Base-by-base conservation (phyloP, 305 asterid species). In the Fraxinus xanthoxyloides region DNA sequence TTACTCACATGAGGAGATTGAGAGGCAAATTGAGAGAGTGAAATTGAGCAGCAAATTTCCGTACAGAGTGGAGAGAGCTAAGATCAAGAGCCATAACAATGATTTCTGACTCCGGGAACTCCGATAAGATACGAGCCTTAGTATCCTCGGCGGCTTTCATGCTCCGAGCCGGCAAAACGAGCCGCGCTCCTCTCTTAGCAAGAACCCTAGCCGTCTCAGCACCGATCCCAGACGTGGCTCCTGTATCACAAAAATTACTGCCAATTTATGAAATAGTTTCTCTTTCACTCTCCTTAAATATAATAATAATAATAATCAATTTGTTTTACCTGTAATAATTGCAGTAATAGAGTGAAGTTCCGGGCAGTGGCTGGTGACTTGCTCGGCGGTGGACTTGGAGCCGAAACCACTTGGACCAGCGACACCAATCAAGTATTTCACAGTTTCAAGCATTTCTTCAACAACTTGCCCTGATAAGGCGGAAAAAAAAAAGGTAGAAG, bases 221-320 rank as follows among this genome's bases (percentile, higher is more conserved):
- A 43, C 99, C 98, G 59, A 94, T 96, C 40, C 99, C 99, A 2
- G 99, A 94, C 88, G 99, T 96, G 76, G 98, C 99, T 13, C 99
- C 99, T 89, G 83, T 48, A 31, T 12, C 0, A 23, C 46, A 76
- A 13, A 54, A 35, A 3, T 7, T 70, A 26, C 21, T 26, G 36
- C 17, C 40, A 30, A 9, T 31, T 51, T 17, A 51, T 51, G 7
- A 51, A 51, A 5, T 17, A 17, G 24, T 51, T 17, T 17, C 2
- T 51, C 9, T 7, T 7, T 21, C 69, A 19, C 28, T 4, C 12
- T 59, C 0, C 4, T 7, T 19, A 19, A 19, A 59, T 13, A 46
- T 19, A 6, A 19, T 19, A 59, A 59, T 24, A 19, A 61, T 15
- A 36, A 36, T 36, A 36, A 36, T 36, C 67, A 15, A 8, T 26